These are phyloP conservation scores for Tilletia horrida DNA, from an alignment of 1,284 basidiomycete genomes.

Conservation along the genomic window DNA sequence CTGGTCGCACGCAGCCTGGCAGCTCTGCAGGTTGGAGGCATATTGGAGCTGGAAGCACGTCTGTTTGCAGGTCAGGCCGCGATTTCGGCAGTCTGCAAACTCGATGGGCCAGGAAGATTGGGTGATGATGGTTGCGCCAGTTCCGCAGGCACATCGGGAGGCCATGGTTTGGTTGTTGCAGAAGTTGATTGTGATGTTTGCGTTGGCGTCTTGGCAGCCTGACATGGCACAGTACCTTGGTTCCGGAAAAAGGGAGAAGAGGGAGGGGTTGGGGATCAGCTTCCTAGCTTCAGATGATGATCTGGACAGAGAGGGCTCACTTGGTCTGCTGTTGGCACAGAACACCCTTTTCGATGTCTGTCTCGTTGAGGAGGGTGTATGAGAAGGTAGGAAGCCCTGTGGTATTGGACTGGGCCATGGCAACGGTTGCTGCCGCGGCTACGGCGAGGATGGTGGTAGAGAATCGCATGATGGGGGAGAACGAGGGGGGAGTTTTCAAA, in stretches of 20 bases:
- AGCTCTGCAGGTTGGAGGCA: background rate
- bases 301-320: conserved; percentile 19
- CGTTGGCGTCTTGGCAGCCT: conserved; percentile 32
- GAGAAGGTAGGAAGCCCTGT: conserved; percentile 24
- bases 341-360: conserved; percentile 11
- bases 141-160: conserved; percentile 34
- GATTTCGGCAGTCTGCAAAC: conserved; percentile 44
- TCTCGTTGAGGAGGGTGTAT: conserved; percentile 28
- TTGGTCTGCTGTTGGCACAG: conserved; percentile 44
- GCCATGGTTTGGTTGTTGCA: conserved; percentile 36
- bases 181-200: conserved; percentile 43
- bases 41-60: conserved; percentile 33
- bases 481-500: background rate
- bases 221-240: conserved; percentile 33
- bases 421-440: background rate
- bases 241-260: too few species aligned
- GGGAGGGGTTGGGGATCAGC: too few species aligned
- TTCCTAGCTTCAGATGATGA: background rate
- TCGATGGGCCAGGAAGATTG: conserved; percentile 53
- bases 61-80: conserved; percentile 39
- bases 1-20: conserved; percentile 28
- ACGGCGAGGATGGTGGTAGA: background rate
- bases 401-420: background rate
- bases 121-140: conserved; percentile 36
- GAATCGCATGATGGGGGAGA: background rate